phyloP scores from a whole-genome alignment of 2,329 filamentous ascomycete species.

The Apiospora marii region DNA sequence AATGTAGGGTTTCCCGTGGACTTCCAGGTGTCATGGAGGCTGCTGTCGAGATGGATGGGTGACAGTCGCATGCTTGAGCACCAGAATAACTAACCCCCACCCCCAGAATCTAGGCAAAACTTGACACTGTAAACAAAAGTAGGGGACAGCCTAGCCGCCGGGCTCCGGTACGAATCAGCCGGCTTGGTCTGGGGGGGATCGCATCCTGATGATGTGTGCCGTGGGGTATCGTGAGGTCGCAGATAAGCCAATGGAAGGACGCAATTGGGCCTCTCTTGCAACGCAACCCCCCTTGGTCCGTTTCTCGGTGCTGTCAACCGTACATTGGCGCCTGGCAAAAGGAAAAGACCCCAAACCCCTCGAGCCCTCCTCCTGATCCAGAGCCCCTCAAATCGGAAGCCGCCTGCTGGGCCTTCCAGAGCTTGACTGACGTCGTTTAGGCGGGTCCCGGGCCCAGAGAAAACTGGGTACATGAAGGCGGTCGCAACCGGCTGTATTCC shows the following conservation, averaged over 20 bases:
- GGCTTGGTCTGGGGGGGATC: slow-evolving; percentile 5
- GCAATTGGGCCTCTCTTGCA: not conserved
- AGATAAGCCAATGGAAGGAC: not conserved
- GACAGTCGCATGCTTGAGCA: not conserved
- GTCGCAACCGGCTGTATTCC: slow-evolving; percentile 3
- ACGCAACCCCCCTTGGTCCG: not conserved
- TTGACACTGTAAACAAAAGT: not conserved
- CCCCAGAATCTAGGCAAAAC: slow-evolving; percentile 2
- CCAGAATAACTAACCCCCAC: slow-evolving; percentile 2
- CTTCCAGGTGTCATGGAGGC: not conserved
- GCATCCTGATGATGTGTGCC: slow-evolving; percentile 18
- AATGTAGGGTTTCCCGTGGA: slow-evolving; percentile 8
- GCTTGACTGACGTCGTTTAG: slow-evolving; percentile 13
- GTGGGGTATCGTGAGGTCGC: slow-evolving; percentile 15
- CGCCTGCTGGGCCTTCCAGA: not conserved
- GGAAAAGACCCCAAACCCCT: not conserved
- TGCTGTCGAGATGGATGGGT: not conserved
- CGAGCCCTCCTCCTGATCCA: slow-evolving; percentile 6
- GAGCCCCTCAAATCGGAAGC: slow-evolving; percentile 10
- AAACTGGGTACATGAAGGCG: slow-evolving; percentile 1
- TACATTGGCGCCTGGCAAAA: slow-evolving; percentile 3
- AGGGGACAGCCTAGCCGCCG: not conserved
- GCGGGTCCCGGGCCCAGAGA: not conserved
- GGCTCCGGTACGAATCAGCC: slow-evolving; percentile 9
- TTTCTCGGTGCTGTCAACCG: slow-evolving; percentile 6